phyloP scores from a whole-genome alignment of 2,329 filamentous ascomycete genomes.

The Phaeosphaeria sp. region DNA sequence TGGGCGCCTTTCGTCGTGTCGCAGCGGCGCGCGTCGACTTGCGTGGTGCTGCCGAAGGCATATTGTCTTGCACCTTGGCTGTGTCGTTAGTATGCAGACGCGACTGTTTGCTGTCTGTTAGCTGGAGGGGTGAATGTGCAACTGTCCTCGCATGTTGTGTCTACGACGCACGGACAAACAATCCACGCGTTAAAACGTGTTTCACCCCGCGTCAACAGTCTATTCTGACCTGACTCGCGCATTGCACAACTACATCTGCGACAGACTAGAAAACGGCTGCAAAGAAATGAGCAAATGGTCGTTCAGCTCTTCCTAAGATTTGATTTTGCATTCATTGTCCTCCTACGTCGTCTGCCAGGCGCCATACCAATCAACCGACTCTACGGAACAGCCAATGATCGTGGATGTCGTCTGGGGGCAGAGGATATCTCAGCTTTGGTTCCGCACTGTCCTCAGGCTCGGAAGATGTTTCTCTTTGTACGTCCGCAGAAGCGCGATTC shows the following conservation, averaged over 20 bases:
- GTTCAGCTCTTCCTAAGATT: no score
- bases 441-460: neutral
- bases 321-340: no score
- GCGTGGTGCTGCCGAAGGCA: constrained; percentile 53
- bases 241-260: neutral
- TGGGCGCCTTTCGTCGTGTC: constrained; percentile 69
- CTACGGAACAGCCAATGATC: constrained; percentile 12
- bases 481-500: neutral
- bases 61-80: constrained; percentile 33
- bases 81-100: constrained; percentile 18
- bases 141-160: constrained; percentile 18
- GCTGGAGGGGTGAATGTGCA: constrained; percentile 6
- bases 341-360: no score
- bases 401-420: constrained; percentile 10
- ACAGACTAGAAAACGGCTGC: no score
- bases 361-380: constrained; percentile 1
- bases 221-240: neutral
- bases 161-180: constrained; percentile 25
- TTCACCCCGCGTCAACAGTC: constrained; percentile 16
- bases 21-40: constrained; percentile 67
- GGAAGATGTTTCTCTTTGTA: neutral
- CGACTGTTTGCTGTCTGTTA: constrained; percentile 7
- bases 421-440: neutral
- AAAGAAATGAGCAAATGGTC: no score
- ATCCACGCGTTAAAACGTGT: constrained; percentile 25